Percentiles rank a stretch among this genome's conserved stretches.
These are phyloP conservation scores for Solanum aculeatissimum DNA, from an alignment of 305 asterid species.

Conservation along the genomic window DNA sequence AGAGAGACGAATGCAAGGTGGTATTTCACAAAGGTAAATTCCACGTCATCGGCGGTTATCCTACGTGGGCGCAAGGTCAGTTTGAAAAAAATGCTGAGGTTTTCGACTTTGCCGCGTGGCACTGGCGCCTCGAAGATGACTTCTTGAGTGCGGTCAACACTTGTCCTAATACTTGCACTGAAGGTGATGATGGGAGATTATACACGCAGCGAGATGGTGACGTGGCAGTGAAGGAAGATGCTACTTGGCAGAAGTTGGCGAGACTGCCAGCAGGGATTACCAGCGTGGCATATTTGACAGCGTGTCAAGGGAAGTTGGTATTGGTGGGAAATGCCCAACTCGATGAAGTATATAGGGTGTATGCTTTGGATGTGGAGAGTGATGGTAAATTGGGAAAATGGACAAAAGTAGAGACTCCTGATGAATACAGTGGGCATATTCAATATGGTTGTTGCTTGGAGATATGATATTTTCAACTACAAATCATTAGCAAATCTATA, in stretches of 20 bases:
- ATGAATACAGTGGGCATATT: not conserved
- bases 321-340: not conserved
- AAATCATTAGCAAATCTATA: not conserved
- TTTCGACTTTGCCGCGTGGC: not conserved
- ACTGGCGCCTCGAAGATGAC: not conserved
- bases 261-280: not conserved
- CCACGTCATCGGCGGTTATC: conserved; percentile 1
- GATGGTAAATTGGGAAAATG: not conserved
- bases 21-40: conserved; percentile 2
- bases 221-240: not conserved
- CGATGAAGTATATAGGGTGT: not conserved
- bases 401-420: not conserved
- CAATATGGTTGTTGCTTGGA: conserved; percentile 4
- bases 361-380: not conserved
- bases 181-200: not conserved
- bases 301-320: conserved; percentile 2
- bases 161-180: not conserved
- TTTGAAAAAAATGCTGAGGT: not conserved
- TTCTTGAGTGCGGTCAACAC: not conserved
- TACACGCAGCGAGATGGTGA: not conserved
- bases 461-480: not conserved
- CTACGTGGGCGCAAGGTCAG: not conserved
- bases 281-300: not conserved
- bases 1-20: conserved; percentile 8
- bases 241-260: not conserved